These are phyloP conservation scores for Cruciata laevipes DNA, from an alignment of 257 asterid species.

Conservation along the genomic window DNA sequence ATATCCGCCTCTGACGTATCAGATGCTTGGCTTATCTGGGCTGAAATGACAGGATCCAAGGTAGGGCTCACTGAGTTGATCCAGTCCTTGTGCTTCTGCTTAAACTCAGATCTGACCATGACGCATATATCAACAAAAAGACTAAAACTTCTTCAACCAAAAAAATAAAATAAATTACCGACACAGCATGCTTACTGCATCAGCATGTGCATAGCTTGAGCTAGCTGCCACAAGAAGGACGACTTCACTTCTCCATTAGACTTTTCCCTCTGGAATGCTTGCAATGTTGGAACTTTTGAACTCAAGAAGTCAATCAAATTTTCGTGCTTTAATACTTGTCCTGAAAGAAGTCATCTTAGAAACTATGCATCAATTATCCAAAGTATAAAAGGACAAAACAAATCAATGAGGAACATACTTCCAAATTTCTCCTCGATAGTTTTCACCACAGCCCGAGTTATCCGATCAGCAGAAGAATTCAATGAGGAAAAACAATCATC, in stretches of 20 bases:
- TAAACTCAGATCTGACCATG: conserved; percentile 69
- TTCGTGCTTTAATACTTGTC: conserved; percentile 82
- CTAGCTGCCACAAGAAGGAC: conserved; percentile 44
- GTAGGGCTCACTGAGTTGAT: conserved; percentile 57
- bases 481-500: conserved; percentile 69
- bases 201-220: conserved; percentile 54
- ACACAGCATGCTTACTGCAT: conserved; percentile 54
- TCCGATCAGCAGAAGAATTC: conserved; percentile 47
- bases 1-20: conserved; percentile 45
- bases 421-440: conserved; percentile 79
- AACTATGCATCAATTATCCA: conserved; percentile 17
- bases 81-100: conserved; percentile 73
- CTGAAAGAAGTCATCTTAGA: conserved; percentile 46
- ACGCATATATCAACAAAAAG: background rate
- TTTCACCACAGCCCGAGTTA: conserved; percentile 56
- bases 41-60: conserved; percentile 56
- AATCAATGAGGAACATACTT: conserved; percentile 41
- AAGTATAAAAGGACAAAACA: conserved; percentile 3
- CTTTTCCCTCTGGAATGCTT: conserved; percentile 33
- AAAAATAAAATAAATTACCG: background rate
- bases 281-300: conserved; percentile 75
- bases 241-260: conserved; percentile 48
- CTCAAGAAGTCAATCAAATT: conserved; percentile 65
- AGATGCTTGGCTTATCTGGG: conserved; percentile 34
- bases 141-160: background rate